Conservation (phyloP, 2,329 filamentous ascomycete species). For the Fusarium cyanostomum region DNA sequence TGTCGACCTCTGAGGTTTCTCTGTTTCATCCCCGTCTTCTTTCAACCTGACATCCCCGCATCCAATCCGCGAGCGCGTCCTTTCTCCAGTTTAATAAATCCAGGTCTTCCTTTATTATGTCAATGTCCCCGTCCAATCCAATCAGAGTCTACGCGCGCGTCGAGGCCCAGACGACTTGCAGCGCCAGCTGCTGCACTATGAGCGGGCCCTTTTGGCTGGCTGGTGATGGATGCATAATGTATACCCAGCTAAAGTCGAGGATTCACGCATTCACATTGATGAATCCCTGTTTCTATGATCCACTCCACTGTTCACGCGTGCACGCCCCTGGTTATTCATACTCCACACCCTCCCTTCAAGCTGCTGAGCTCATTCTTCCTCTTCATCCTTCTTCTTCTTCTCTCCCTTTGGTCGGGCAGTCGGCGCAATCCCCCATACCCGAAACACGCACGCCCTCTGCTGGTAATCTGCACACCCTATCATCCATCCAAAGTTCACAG, state of each 20-base stretch:
- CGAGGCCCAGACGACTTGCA: conserved; percentile 8
- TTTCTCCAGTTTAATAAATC: not conserved
- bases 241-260: conserved; percentile 4
- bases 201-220: not conserved
- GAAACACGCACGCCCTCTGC: conserved; percentile 28
- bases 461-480: not conserved
- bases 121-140: not conserved
- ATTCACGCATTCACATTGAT: conserved; percentile 6
- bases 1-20: not conserved
- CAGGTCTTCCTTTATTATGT: not conserved
- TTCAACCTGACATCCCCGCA: conserved; percentile 1
- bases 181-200: conserved; percentile 10
- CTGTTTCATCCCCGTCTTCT: not conserved
- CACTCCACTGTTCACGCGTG: not conserved
- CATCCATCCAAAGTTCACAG: not conserved
- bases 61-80: conserved; percentile 8
- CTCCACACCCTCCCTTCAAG: conserved; percentile 12
- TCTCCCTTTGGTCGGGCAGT: conserved; percentile 33
- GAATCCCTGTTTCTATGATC: conserved; percentile 9
- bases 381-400: conserved; percentile 9
- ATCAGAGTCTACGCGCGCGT: conserved; percentile 22
- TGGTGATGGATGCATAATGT: conserved; percentile 14
- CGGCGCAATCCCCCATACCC: conserved; percentile 28
- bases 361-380: conserved; percentile 8
- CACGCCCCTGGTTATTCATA: conserved; percentile 22